These are phyloP conservation scores for Fraxinus floribunda DNA, from an alignment of 305 asterid genomes.

Conservation along the genomic window DNA sequence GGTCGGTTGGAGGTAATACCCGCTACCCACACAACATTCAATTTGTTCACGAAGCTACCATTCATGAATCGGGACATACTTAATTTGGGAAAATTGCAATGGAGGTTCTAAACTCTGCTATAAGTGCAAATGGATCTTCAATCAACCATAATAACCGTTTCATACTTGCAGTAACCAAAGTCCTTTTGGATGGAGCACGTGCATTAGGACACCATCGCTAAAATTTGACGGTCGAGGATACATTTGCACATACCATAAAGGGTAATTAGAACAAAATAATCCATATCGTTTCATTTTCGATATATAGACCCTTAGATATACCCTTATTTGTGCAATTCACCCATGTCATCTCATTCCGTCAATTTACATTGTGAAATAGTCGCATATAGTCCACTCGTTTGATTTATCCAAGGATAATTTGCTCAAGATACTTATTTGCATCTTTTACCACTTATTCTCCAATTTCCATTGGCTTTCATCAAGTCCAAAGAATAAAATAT, in stretches of 20 bases:
- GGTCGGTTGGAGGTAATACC: constrained; percentile 6
- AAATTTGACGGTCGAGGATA: not conserved
- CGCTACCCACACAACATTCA: not conserved
- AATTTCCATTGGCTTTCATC: not conserved
- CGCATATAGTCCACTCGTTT: not conserved
- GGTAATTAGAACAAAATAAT: not conserved
- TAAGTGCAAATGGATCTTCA: not conserved
- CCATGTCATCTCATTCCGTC: not conserved
- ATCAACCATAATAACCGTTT: not conserved
- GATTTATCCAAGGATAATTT: too few relatives aligned
- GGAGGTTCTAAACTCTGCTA: not conserved
- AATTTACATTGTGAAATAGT: not conserved
- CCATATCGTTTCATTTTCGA: not conserved
- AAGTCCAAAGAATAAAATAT: not conserved
- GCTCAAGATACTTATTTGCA: not conserved
- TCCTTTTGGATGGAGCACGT: not conserved
- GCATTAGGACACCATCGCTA: not conserved
- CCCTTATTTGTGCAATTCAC: not conserved
- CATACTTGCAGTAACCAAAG: not conserved
- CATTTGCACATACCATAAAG: not conserved
- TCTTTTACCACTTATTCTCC: not conserved
- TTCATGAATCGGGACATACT: not conserved
- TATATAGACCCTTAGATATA: not conserved
- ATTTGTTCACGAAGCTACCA: not conserved
- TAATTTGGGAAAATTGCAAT: not conserved